Evolutionary conservation across 2,329 filamentous ascomycete genomes (phyloP), one percentile per base, ranked within the genome.

Genomic region (Fusarium globosum): DNA sequence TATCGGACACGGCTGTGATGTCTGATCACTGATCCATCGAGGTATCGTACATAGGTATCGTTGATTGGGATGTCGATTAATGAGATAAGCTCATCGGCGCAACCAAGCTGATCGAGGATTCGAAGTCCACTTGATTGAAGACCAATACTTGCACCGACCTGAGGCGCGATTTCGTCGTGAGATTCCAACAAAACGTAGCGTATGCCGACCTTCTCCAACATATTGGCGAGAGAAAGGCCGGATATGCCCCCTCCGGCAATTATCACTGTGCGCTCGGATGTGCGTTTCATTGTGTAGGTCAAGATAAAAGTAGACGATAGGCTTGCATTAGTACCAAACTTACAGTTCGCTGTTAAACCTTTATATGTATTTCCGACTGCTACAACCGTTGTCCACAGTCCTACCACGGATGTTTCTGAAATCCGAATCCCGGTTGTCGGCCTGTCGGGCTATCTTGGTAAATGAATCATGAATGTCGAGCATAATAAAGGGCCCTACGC

Each of bases 171-270:
- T 0, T 82, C 75, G 0, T 67, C 33, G 51, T 84, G 78, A 0
- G 79, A 77, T 68, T 90, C 87, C 0, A 90, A 80, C 1, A 89
- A 64, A 5, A 87, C 65, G 69, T 84, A 89, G 63, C 87, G 82
- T 57, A 89, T 84, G 18, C 51, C 53, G 3, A 43, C 36, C 26
- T 21, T 56, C 10, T 75, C 65, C 0, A 75, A 21, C 60, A 67
- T 68, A 4, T 71, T 75, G 9, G 73, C 66, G 0, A 75, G 41
- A 0, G 72, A 49, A 20, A 75, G 66, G 21, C 69, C 69, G 0
- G 73, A 41, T 9, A 75, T 48, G 2, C 69, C 61, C 5, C 60
- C 72, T 7, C 72, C 66, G 1, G 55, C 66, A n/a, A 75, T 75
- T 4, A 75, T 35, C 0, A 68, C 36, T 3, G 18, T 68, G 9